Conservation (phyloP, 257 asterid genomes). For the Solanum paucissectum region DNA sequence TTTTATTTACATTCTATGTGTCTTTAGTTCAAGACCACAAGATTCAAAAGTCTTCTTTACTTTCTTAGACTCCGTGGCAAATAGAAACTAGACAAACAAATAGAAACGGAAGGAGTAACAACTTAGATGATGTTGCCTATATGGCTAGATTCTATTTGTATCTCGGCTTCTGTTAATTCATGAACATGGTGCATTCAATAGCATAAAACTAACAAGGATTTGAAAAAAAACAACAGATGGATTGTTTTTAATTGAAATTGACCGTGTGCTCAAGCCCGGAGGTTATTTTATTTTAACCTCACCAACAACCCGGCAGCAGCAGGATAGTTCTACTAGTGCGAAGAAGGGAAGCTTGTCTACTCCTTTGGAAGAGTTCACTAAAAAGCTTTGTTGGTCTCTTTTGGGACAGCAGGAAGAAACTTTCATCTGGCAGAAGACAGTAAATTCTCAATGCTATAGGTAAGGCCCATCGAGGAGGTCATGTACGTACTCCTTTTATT, state of each 20-base stretch:
- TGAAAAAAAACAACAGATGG: conserved; percentile 63
- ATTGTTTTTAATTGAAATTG: conserved; percentile 68
- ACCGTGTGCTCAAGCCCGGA: conserved; percentile 92
- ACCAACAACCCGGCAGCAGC: conserved; percentile 50
- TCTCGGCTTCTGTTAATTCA: not conserved
- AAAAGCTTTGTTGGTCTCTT: conserved; percentile 69
- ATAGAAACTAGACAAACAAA: not conserved
- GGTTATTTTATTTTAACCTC: conserved; percentile 88
- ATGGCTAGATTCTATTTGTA: not conserved
- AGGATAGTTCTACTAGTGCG: conserved; percentile 27
- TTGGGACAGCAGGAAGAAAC: conserved; percentile 78
- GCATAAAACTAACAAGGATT: conserved; percentile 11
- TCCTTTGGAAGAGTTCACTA: conserved; percentile 56
- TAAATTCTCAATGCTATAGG: conserved; percentile 67
- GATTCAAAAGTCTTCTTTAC: not conserved
- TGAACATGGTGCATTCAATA: not conserved
- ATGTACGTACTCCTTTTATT: not conserved
- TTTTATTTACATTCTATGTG: not conserved
- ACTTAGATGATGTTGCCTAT: not conserved
- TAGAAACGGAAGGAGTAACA: not conserved
- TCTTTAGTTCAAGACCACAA: not conserved
- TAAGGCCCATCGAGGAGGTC: conserved; percentile 15
- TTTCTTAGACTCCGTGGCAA: too few relatives aligned
- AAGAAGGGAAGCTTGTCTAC: conserved; percentile 42
- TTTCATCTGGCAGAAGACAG: conserved; percentile 75